Evolutionary conservation across 768 basidiomycete species (phyloP), one percentile per base, ranked within the genome.

Genomic region (Coprinellus micaceus): DNA sequence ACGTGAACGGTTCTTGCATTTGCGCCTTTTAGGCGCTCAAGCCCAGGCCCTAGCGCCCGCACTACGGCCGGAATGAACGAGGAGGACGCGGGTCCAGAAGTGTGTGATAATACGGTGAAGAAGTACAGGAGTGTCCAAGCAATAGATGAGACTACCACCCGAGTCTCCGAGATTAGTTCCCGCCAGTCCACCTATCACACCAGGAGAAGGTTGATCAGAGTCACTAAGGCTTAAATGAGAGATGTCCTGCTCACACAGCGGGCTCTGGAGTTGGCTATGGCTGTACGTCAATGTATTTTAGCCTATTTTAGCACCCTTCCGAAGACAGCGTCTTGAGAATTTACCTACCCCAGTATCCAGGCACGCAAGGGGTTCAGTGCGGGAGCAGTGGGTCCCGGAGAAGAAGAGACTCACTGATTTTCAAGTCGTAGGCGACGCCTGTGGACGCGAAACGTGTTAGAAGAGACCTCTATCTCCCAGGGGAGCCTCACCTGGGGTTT

Each of bases 211-310:
- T n/a, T n/a, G 13, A 37, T 7, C 11, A 22, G 5, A 29, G 28
- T n/a, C 12, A 12, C n/a, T 22, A 5, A 13, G 1, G 1, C 5
- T 17, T 9, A 30, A n/a, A 4, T 4, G n/a, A 10, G 29, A 44
- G 13, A 41, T 36, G 19, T 25, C 9, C 3, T 13, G 66, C 72
- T 58, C 65, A 75, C 71, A 76, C 71, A 41, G 73, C 61, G 15
- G 76, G 75, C 6, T 75, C 76, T 24, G 77, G 76, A 43, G 76
- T 74, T 0, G 73, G 72, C 53, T 78, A 78, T 26, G 36, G 24
- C 21, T 21, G 12, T 4, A 2, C 26, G 29, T 11, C 25, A 22
- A 4, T 10, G 2, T n/a, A n/a, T n/a, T n/a, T n/a, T n/a, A n/a
- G n/a, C n/a, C n/a, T n/a, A n/a, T n/a, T n/a, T n/a, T n/a, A n/a